Percentiles rank a stretch among this genome's conserved stretches.
Evolutionary conservation across 306 rosid species (phyloP).

Genomic region (Lupinus albus): DNA sequence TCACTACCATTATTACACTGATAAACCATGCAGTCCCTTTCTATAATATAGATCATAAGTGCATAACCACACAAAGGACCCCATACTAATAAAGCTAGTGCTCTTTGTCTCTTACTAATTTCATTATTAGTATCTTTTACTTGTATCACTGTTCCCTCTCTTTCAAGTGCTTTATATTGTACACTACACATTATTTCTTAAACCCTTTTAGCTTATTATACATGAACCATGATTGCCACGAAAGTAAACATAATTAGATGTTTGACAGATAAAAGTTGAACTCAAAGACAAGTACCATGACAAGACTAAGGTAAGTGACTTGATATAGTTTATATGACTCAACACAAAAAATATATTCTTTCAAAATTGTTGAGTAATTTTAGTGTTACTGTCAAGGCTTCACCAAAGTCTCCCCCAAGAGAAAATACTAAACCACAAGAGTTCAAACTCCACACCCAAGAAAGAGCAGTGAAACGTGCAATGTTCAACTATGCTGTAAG

Average conservation of each 20-base stretch:
- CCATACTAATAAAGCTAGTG: slow-evolving; percentile 33
- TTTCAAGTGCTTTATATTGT: slow-evolving; percentile 26
- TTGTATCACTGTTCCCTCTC: not conserved
- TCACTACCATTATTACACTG: slow-evolving; percentile 20
- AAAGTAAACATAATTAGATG: slow-evolving; percentile 39
- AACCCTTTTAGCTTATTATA: slow-evolving; percentile 14
- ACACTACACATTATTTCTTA: slow-evolving; percentile 8
- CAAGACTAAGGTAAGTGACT: slow-evolving; percentile 50
- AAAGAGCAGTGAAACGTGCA: slow-evolving; percentile 87
- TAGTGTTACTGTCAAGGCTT: slow-evolving; percentile 46
- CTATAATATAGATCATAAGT: slow-evolving; percentile 31
- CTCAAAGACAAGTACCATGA: slow-evolving; percentile 52
- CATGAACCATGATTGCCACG: slow-evolving; percentile 35
- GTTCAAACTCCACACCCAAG: slow-evolving; percentile 78
- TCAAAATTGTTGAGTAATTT: slow-evolving; percentile 23
- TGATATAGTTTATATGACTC: not conserved
- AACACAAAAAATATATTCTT: not conserved
- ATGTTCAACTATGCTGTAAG: slow-evolving; percentile 86
- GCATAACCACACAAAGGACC: slow-evolving; percentile 36
- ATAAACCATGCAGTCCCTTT: slow-evolving; percentile 35
- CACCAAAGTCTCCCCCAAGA: slow-evolving; percentile 54
- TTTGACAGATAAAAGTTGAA: slow-evolving; percentile 62
- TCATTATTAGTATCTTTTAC: slow-evolving; percentile 24
- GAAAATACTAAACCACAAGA: slow-evolving; percentile 83
- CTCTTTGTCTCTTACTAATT: slow-evolving; percentile 13